Evolutionary conservation across 441 rosid species (phyloP).

Genomic region (Daphne laureola): DNA sequence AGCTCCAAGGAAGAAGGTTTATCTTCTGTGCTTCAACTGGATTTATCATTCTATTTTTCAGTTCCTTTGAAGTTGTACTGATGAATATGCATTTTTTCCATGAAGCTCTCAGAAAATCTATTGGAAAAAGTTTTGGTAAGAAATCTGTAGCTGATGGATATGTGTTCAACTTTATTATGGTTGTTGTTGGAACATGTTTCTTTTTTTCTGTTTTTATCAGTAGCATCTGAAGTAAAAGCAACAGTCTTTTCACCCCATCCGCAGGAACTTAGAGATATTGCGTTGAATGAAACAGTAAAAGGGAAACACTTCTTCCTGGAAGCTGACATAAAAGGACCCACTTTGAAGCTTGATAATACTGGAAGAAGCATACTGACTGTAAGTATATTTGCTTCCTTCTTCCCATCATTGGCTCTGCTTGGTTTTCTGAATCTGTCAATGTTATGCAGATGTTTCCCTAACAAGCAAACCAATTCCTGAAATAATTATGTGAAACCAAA

Average conservation of each 20-base stretch:
- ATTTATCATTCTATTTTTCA: neutral
- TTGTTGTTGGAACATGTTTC: neutral
- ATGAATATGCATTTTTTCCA: conserved; percentile 16
- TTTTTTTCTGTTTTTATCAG: neutral
- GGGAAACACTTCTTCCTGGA: conserved; percentile 89
- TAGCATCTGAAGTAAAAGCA: neutral
- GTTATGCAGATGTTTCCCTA: no score
- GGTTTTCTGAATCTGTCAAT: no score
- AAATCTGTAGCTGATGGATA: conserved; percentile 11
- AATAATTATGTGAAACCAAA: no score
- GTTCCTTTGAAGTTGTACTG: conserved; percentile 13
- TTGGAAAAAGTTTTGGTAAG: conserved; percentile 92
- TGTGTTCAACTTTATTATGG: no score
- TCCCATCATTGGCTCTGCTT: no score
- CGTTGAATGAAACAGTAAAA: conserved; percentile 46
- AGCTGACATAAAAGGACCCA: conserved; percentile 75
- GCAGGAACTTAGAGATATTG: conserved; percentile 83
- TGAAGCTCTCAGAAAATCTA: conserved; percentile 63
- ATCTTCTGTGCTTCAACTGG: neutral
- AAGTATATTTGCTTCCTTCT: conserved; percentile 20
- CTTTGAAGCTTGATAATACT: conserved; percentile 83
- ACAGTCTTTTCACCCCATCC: neutral
- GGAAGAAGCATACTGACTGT: conserved; percentile 85
- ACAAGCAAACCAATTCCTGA: no score
- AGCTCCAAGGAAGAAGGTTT: conserved; percentile 86